These are phyloP conservation scores for Ballota nigra DNA, from an alignment of 257 asterid genomes.

Conservation along the genomic window DNA sequence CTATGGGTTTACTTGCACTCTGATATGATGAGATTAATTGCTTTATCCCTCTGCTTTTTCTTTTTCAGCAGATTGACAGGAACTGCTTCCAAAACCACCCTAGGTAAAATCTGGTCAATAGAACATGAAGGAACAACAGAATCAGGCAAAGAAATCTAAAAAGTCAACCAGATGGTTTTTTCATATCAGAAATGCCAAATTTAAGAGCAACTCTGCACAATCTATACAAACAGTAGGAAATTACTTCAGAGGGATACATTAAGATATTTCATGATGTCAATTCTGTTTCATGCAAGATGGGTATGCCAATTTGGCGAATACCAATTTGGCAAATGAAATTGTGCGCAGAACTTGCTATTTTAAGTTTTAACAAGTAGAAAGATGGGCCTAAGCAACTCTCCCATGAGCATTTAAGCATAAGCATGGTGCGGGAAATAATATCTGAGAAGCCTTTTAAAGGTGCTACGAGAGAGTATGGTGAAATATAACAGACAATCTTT, in stretches of 20 bases:
- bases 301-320: neutral
- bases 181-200: neutral
- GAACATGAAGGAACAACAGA: conserved; percentile 12
- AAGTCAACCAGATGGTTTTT: neutral
- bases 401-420: neutral
- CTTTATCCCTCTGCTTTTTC: conserved; percentile 64
- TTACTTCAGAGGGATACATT: neutral
- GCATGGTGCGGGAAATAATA: neutral
- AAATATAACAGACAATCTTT: neutral
- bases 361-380: neutral
- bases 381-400: neutral
- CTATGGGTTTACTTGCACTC: conserved; percentile 74
- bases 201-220: neutral
- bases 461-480: neutral
- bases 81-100: conserved; percentile 81
- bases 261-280: conserved; percentile 2
- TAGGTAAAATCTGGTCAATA: conserved; percentile 65
- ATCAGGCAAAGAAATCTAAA: conserved; percentile 13
- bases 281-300: neutral
- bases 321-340: neutral
- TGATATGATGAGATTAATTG: conserved; percentile 54
- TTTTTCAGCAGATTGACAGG: conserved; percentile 71
- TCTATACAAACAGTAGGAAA: neutral
- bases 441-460: neutral
- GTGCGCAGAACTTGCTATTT: neutral